Evolutionary conservation across 768 basidiomycete species (phyloP), one percentile per base, ranked within the genome.

Genomic region (Pisolithus albus): DNA sequence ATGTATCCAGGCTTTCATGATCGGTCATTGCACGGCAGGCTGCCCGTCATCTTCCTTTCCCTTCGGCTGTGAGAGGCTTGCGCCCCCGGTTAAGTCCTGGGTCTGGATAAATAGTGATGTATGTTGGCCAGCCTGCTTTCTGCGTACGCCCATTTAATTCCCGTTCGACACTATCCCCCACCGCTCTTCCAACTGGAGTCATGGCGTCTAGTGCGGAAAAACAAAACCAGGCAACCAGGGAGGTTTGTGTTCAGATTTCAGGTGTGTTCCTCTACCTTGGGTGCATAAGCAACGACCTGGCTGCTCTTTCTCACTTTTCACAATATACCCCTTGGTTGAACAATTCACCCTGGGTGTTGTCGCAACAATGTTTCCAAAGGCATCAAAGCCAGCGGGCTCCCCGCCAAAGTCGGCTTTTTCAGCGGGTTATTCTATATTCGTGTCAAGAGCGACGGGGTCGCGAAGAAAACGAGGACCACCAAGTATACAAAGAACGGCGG

Each of bases 371-470:
- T n/a, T n/a, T n/a, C n/a, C n/a, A n/a, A n/a, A n/a, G n/a, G 59
- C 54, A 67, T 67, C 56, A 67, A 65, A 51, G 66, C 66, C n/a
- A 69, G 64, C 30, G 67, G 65, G 36, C 57, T 67, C 7, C 66
- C 66, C 19, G 57, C 68, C 16, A 67, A 64, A 59, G 50, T 67
- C 13, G 66, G 66, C 32, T 11, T 67, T 32, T 69, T 67, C 19
- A 46, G 55, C 30, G 65, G 66, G 13, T 13, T 60, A 6, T 67
- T 65, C 51, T 67, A 65, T 16, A 51, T 67, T 45, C 52, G 55
- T 16, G 45, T 67, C 55, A 67, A 67, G 24, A 61, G 65, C 11
- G 65, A 61, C 1, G 51, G 42, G n/a, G 53, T 69, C 21, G 46
- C 61, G 16, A 66, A 60, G 42, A 58, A 42, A 52, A 69, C 65